Evolutionary conservation across 495 filamentous ascomycete species (phyloP).

Genomic region (Trichoderma parareesei): DNA sequence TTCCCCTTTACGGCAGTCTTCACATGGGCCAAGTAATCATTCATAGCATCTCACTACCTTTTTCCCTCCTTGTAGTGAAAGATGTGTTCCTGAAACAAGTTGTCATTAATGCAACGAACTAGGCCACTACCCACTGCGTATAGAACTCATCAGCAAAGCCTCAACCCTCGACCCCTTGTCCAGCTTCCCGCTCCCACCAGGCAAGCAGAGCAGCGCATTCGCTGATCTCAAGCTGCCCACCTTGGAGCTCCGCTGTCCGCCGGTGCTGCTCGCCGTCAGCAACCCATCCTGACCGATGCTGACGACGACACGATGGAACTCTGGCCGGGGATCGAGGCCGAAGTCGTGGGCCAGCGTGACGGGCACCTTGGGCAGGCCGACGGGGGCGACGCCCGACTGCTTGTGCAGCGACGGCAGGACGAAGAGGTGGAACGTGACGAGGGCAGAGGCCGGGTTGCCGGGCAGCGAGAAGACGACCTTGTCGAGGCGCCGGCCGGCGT

Average conservation of each 20-base stretch:
- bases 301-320: constrained; percentile 78
- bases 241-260: constrained; percentile 78
- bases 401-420: constrained; percentile 82
- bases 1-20: background rate
- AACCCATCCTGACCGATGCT: constrained; percentile 50
- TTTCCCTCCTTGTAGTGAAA: background rate
- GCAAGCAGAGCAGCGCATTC: constrained; percentile 78
- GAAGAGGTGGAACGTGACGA: constrained; percentile 91
- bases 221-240: constrained; percentile 83
- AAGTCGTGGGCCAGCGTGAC: constrained; percentile 69
- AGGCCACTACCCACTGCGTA: background rate
- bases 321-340: constrained; percentile 63
- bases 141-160: constrained; percentile 33
- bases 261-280: constrained; percentile 75
- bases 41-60: background rate
- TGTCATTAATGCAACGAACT: background rate
- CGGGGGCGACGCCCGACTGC: constrained; percentile 49
- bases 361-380: constrained; percentile 61
- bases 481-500: constrained; percentile 44
- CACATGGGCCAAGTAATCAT: background rate
- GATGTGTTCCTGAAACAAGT: no score
- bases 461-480: constrained; percentile 87
- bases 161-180: constrained; percentile 36
- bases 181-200: constrained; percentile 36
- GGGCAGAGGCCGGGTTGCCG: constrained; percentile 86